Conservation (phyloP, 1,284 basidiomycete genomes). For the Polyporus tsugae region DNA sequence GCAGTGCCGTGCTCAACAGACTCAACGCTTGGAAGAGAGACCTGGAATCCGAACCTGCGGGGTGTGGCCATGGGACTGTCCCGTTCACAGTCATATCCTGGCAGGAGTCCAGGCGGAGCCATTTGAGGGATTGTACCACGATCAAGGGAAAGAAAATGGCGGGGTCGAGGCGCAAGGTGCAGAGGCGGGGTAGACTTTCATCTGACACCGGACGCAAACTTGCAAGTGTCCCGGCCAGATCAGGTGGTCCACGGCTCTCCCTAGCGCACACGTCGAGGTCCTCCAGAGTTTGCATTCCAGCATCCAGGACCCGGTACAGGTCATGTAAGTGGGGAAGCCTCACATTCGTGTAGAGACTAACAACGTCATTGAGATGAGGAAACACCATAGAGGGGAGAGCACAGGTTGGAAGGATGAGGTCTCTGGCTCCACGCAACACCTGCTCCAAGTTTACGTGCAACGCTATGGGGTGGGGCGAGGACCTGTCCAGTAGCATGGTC, state of each 20-base stretch:
- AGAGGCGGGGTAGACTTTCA: not conserved
- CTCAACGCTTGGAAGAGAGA: too few species aligned
- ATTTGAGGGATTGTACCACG: not conserved
- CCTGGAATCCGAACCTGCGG: too few species aligned
- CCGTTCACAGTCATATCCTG: not conserved
- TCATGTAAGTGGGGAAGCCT: not conserved
- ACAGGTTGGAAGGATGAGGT: not conserved
- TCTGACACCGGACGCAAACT: not conserved
- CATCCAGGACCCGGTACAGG: not conserved
- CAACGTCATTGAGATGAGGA: not conserved
- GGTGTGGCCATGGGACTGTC: not conserved
- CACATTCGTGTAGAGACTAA: not conserved
- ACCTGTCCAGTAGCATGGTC: not conserved
- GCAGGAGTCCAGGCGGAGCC: not conserved
- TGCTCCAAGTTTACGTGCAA: not conserved
- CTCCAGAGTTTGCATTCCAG: not conserved
- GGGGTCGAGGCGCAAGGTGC: not conserved
- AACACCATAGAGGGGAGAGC: not conserved
- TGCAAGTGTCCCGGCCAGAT: not conserved
- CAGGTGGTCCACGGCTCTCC: not conserved
- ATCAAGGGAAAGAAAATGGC: not conserved
- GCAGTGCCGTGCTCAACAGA: too few species aligned
- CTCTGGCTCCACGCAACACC: not conserved
- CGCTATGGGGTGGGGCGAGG: not conserved
- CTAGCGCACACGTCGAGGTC: not conserved